phyloP scores from a whole-genome alignment of 352 stramenopile genomes.

The Elongisporangium senticosum region DNA sequence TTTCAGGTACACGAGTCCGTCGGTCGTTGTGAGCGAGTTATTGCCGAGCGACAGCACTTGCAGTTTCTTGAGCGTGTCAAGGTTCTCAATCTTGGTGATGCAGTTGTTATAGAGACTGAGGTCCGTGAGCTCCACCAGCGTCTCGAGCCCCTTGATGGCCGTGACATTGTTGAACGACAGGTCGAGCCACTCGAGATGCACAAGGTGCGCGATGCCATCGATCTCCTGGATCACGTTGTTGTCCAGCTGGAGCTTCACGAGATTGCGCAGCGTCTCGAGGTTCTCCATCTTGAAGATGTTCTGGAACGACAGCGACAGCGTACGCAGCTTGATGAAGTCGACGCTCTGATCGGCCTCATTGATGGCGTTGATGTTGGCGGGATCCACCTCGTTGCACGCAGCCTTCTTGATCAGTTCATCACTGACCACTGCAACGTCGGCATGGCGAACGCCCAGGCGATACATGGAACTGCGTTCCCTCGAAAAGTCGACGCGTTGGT shows the following conservation, averaged over 20 bases:
- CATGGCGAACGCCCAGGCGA: conserved; percentile 63
- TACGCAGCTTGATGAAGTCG: conserved; percentile 69
- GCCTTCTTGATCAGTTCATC: conserved; percentile 74
- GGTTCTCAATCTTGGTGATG: conserved; percentile 89
- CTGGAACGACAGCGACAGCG: conserved; percentile 89
- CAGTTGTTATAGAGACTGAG: conserved; percentile 93
- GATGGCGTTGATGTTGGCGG: conserved; percentile 65
- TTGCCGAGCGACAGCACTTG: conserved; percentile 92
- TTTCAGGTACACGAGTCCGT: conserved; percentile 72
- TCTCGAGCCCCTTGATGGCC: conserved; percentile 88
- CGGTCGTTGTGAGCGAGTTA: conserved; percentile 80
- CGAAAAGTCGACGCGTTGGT: conserved; percentile 10
- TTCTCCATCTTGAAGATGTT: conserved; percentile 94
- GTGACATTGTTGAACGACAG: conserved; percentile 94
- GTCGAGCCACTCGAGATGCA: conserved; percentile 91
- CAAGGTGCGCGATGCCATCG: conserved; percentile 76
- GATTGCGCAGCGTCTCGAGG: conserved; percentile 82
- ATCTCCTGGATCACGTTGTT: conserved; percentile 95
- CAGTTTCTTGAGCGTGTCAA: conserved; percentile 85
- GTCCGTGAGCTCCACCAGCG: conserved; percentile 86
- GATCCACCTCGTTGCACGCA: conserved; percentile 50
- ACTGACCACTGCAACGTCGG: conserved; percentile 75
- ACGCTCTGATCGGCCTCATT: conserved; percentile 56
- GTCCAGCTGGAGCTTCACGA: conserved; percentile 91
- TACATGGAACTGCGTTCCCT: conserved; percentile 40